phyloP scores from a whole-genome alignment of 163 green algal genomes.

The Scenedesmus sp. region DNA sequence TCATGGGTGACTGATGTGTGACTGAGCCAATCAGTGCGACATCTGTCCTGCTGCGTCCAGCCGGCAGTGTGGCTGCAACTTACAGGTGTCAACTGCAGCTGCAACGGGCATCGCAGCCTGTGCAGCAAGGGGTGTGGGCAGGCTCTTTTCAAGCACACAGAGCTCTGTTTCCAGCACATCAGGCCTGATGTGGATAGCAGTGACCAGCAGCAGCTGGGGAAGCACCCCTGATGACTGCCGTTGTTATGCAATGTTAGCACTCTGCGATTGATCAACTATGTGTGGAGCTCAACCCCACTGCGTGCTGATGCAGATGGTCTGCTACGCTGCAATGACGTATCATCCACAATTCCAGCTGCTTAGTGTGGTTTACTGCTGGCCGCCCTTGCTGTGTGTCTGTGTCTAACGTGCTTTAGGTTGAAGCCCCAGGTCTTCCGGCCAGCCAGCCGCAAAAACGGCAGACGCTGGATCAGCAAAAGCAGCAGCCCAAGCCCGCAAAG shows the following conservation, averaged over 20 bases:
- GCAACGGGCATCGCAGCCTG: background rate
- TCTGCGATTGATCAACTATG: no score
- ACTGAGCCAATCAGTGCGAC: no score
- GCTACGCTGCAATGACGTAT: no score
- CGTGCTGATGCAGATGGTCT: background rate
- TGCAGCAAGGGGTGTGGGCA: background rate
- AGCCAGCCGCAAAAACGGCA: background rate
- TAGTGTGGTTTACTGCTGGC: background rate
- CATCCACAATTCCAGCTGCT: background rate
- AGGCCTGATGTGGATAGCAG: background rate
- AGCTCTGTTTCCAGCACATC: no score
- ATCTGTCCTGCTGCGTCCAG: no score
- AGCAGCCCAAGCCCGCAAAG: slow-evolving; percentile 12
- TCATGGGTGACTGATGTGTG: no score
- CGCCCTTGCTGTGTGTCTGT: background rate
- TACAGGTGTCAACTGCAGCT: background rate
- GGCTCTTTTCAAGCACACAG: no score
- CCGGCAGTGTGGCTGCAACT: background rate
- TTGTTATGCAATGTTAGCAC: no score
- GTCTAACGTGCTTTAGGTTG: background rate
- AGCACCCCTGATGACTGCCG: no score
- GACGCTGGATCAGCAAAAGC: background rate
- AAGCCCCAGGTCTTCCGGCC: background rate
- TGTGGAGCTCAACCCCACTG: no score
- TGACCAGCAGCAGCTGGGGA: background rate